Conservation (phyloP, 192 early-diverging fungal genomes). For the Rhizophlyctis rosea region DNA sequence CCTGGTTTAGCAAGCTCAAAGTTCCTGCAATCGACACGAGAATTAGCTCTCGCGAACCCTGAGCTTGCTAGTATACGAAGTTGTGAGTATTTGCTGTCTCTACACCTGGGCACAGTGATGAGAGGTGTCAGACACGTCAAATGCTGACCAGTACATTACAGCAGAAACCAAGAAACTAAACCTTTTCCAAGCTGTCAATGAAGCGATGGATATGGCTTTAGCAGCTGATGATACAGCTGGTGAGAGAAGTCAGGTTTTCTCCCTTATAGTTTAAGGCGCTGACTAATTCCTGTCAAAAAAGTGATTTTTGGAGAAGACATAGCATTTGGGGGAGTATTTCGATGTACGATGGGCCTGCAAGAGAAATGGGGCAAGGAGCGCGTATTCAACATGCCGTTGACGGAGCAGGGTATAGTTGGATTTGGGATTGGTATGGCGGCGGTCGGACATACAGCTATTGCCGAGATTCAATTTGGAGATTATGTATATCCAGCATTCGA, state of each 20-base stretch:
- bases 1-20: conserved; percentile 79
- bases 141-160: neutral
- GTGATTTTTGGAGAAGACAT: conserved; percentile 98
- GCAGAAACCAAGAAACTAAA: conserved; percentile 87
- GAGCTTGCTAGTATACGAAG: conserved; percentile 62
- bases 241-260: conserved; percentile 21
- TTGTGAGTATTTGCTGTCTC: conserved; percentile 37
- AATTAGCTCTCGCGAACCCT: conserved; percentile 55
- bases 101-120: neutral
- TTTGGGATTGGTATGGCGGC: conserved; percentile 95
- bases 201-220: conserved; percentile 86
- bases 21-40: conserved; percentile 71
- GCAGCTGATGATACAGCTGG: conserved; percentile 83
- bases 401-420: conserved; percentile 93
- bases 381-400: conserved; percentile 95
- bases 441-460: conserved; percentile 92
- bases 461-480: conserved; percentile 98
- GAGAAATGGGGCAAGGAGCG: conserved; percentile 89
- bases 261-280: neutral
- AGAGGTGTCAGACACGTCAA: neutral
- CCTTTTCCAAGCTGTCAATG: conserved; percentile 91
- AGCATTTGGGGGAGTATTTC: conserved; percentile 95
- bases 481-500: conserved; percentile 99
- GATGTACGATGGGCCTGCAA: conserved; percentile 86
- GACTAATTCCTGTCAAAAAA: conserved; percentile 17